Conservation (phyloP, 2,329 filamentous ascomycete species). For the Penicillium sp. region DNA sequence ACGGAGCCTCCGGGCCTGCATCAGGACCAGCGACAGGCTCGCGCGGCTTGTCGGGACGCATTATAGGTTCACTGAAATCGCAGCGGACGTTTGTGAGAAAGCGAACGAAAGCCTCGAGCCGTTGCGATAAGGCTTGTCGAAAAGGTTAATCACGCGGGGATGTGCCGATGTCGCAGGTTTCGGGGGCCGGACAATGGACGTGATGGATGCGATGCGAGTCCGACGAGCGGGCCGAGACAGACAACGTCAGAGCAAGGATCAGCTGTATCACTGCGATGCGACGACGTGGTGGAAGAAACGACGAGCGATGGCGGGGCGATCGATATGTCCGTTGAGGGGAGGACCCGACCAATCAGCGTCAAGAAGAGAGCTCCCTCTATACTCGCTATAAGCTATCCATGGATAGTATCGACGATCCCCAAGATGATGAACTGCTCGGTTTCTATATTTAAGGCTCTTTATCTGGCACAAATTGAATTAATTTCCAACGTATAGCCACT, state of each 20-base stretch:
- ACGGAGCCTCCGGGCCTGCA: slow-evolving; percentile 71
- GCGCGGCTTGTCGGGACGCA: slow-evolving; percentile 55
- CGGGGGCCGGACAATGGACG: not conserved
- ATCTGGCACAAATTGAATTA: too few relatives aligned
- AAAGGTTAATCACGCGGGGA: not conserved
- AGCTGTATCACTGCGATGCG: not conserved
- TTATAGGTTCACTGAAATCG: slow-evolving; percentile 20
- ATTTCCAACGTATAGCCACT: too few relatives aligned
- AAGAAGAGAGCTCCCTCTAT: too few relatives aligned
- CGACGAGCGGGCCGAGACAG: not conserved
- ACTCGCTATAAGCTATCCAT: too few relatives aligned
- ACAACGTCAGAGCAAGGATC: not conserved
- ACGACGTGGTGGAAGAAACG: not conserved
- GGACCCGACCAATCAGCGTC: too few relatives aligned
- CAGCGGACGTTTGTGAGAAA: not conserved
- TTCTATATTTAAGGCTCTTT: too few relatives aligned
- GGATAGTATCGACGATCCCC: too few relatives aligned
- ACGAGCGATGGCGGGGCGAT: slow-evolving; percentile 14
- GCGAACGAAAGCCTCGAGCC: not conserved
- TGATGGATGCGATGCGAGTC: not conserved
- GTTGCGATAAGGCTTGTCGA: slow-evolving; percentile 1
- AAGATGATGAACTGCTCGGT: too few relatives aligned
- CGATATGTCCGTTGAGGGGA: too few relatives aligned
- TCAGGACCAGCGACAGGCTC: slow-evolving; percentile 71
- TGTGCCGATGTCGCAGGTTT: not conserved